Conservation (phyloP, 208 protist species). For the Trypanosoma melophagium region DNA sequence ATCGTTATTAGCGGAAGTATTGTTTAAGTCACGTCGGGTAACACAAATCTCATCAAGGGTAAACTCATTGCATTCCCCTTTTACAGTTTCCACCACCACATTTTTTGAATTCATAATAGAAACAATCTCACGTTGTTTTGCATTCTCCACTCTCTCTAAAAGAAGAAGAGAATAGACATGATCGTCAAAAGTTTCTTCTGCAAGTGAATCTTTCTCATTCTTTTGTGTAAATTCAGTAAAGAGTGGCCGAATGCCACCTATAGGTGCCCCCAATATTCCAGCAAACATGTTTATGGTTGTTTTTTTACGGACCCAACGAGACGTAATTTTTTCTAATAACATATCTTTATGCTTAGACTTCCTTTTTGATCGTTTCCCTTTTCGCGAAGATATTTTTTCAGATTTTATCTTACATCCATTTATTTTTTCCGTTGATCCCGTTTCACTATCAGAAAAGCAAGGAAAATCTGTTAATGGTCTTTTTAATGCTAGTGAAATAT, state of each 20-base stretch:
- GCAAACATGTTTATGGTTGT: constrained; percentile 37
- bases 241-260: constrained; percentile 34
- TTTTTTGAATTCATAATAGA: neutral
- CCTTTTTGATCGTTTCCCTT: neutral
- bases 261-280: constrained; percentile 26
- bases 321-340: neutral
- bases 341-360: neutral
- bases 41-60: neutral
- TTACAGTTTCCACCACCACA: too few relatives aligned
- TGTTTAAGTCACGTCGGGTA: neutral
- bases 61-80: neutral
- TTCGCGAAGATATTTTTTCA: too few relatives aligned
- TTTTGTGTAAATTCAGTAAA: constrained; percentile 14
- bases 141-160: neutral
- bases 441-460: neutral
- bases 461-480: neutral
- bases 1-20: too few relatives aligned
- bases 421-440: too few relatives aligned
- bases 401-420: neutral
- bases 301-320: neutral
- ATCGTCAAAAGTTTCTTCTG: neutral
- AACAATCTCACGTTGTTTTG: neutral
- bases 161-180: constrained; percentile 7
- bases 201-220: neutral
- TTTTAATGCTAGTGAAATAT: constrained; percentile 3